These are phyloP conservation scores for Colletotrichum cordylinicola DNA, from an alignment of 2,329 filamentous ascomycete genomes.

Conservation along the genomic window DNA sequence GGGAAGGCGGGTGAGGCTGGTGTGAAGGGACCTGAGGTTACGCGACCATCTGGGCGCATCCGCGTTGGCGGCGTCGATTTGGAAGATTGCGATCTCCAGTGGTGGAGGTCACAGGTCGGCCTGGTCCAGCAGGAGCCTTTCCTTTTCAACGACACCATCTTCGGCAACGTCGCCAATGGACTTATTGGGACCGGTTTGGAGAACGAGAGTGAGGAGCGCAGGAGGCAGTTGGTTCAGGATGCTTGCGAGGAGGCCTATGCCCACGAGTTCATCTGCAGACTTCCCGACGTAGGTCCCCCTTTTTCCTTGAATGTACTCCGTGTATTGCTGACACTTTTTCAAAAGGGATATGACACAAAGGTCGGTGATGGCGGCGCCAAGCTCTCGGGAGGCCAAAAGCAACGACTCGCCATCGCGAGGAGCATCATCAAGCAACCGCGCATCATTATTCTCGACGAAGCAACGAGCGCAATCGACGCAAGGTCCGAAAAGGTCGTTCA, in stretches of 20 bases:
- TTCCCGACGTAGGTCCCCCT: slow-evolving; percentile 42
- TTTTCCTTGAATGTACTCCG: accelerated
- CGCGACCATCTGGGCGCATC: slow-evolving; percentile 15
- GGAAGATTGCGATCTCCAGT: slow-evolving; percentile 35
- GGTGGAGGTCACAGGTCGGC: slow-evolving; percentile 52
- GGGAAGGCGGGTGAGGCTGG: slow-evolving; percentile 1
- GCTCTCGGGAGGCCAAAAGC: slow-evolving; percentile 67
- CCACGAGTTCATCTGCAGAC: slow-evolving; percentile 55
- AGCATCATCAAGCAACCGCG: slow-evolving; percentile 64
- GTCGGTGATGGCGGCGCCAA: slow-evolving; percentile 66
- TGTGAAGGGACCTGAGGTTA: not conserved
- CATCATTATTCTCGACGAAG: slow-evolving; percentile 69
- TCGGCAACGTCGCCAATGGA: slow-evolving; percentile 53
- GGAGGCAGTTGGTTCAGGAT: slow-evolving; percentile 45
- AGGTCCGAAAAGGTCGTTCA: slow-evolving; percentile 43
- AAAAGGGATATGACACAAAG: slow-evolving; percentile 54
- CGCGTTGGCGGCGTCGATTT: slow-evolving; percentile 19
- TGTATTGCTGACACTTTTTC: not conserved
- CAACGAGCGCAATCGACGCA: slow-evolving; percentile 57
- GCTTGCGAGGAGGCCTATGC: slow-evolving; percentile 59
- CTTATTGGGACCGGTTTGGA: slow-evolving; percentile 43
- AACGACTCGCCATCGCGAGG: slow-evolving; percentile 67
- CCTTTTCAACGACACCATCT: slow-evolving; percentile 59
- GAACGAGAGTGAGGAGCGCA: slow-evolving; percentile 40
- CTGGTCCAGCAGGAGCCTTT: slow-evolving; percentile 63